Conservation (phyloP, 768 basidiomycete species). For the Wakefieldia striispora region DNA sequence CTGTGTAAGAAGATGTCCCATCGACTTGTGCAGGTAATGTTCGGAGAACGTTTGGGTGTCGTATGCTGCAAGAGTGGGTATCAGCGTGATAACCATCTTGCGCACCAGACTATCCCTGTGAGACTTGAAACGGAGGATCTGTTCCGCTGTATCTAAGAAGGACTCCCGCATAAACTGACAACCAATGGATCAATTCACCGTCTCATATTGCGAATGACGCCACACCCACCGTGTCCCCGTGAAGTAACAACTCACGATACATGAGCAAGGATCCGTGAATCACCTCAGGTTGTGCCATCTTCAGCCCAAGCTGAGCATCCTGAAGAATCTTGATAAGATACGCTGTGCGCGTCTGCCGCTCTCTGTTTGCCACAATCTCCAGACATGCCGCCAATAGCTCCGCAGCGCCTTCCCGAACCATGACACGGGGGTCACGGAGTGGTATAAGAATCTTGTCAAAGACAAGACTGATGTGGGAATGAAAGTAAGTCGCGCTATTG, state of each 20-base stretch:
- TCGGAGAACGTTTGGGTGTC: constrained; percentile 91
- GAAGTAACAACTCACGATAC: constrained; percentile 85
- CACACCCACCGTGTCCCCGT: constrained; percentile 88
- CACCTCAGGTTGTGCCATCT: constrained; percentile 77
- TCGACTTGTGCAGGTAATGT: constrained; percentile 88
- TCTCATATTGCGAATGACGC: neutral
- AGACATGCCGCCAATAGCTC: constrained; percentile 92
- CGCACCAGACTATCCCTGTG: constrained; percentile 87
- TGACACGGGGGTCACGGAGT: constrained; percentile 82
- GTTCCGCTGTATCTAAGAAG: constrained; percentile 84
- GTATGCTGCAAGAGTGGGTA: constrained; percentile 92
- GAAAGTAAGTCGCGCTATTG: constrained; percentile 84
- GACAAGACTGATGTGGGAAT: constrained; percentile 81
- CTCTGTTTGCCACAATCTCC: constrained; percentile 77
- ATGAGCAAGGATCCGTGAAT: constrained; percentile 93
- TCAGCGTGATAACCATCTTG: constrained; percentile 93
- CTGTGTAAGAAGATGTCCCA: constrained; percentile 87
- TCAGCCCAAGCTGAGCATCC: constrained; percentile 83
- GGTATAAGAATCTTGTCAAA: constrained; percentile 93
- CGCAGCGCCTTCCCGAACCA: constrained; percentile 90
- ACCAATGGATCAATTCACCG: neutral
- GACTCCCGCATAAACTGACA: constrained; percentile 82
- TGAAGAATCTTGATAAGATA: constrained; percentile 82
- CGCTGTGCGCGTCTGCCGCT: constrained; percentile 60
- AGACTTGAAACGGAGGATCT: constrained; percentile 83